A percentile compares a stretch with the other conserved stretches of the same genome.
phyloP scores from a whole-genome alignment of 2,329 filamentous ascomycete genomes.

The Biscogniauxia marginata region DNA sequence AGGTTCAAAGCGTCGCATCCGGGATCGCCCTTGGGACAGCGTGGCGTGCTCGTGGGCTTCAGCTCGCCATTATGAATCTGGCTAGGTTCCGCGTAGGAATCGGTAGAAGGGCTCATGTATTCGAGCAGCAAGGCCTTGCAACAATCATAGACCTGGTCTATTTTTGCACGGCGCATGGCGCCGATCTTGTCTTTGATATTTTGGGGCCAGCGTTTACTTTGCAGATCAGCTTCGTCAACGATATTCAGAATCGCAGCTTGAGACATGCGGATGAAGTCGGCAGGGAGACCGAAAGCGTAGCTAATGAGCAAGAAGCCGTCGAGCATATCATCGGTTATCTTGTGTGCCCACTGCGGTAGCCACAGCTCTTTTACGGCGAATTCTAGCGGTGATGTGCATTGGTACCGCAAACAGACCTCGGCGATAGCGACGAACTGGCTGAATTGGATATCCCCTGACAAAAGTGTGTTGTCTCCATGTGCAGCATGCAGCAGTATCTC shows the following conservation, averaged over 20 bases:
- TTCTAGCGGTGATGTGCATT: conserved; percentile 51
- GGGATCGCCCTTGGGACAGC: conserved; percentile 50
- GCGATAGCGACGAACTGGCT: conserved; percentile 52
- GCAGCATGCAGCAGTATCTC: conserved; percentile 51
- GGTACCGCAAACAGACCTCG: conserved; percentile 49
- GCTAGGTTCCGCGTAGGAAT: conserved; percentile 7
- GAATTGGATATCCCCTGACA: conserved; percentile 48
- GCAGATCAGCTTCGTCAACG: conserved; percentile 42
- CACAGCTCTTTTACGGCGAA: conserved; percentile 49
- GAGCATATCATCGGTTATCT: conserved; percentile 46
- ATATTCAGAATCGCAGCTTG: conserved; percentile 49
- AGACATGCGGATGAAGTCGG: conserved; percentile 49
- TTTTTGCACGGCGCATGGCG: conserved; percentile 47
- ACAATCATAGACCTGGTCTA: conserved; percentile 49
- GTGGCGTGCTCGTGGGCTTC: conserved; percentile 39
- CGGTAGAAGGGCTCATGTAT: conserved; percentile 38
- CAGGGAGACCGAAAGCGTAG: conserved; percentile 50
- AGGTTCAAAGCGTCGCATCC: conserved; percentile 52
- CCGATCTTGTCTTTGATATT: conserved; percentile 48
- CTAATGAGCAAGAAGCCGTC: conserved; percentile 51
- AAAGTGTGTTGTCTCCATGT: conserved; percentile 44
- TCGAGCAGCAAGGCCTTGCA: conserved; percentile 45
- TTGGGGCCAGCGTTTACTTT: conserved; percentile 45
- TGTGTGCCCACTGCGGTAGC: conserved; percentile 52
- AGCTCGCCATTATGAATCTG: conserved; percentile 20